phyloP scores from a whole-genome alignment of 139 green algal genomes.

The Edaphochlamys debaryana region DNA sequence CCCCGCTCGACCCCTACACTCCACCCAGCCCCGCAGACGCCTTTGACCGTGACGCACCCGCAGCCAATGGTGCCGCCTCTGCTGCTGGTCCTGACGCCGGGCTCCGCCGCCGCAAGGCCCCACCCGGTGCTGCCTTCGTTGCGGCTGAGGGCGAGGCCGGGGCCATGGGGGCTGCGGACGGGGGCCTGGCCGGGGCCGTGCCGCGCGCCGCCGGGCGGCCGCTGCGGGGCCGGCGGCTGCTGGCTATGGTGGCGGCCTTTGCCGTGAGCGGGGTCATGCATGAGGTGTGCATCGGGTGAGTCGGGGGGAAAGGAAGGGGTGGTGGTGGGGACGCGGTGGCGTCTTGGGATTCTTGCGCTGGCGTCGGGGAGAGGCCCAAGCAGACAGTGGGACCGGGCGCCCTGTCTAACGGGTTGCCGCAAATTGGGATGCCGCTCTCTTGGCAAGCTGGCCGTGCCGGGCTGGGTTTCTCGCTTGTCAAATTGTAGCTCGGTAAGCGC shows the following conservation, averaged over 20 bases:
- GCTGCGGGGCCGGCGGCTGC: background rate
- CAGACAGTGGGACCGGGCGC: background rate
- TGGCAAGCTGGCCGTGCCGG: background rate
- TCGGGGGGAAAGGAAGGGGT: no score
- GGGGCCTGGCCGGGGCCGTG: no score
- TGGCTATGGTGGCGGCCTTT: constrained; percentile 21
- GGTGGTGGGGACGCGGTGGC: background rate
- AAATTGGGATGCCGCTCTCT: no score
- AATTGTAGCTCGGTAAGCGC: background rate
- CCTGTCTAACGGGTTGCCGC: no score
- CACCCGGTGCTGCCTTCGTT: background rate
- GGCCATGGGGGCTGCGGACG: no score
- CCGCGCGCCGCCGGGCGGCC: no score
- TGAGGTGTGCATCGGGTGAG: constrained; percentile 37
- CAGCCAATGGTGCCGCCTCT: background rate
- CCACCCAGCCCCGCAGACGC: no score
- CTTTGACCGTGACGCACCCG: no score
- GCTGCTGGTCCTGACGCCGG: no score
- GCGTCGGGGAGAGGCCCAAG: background rate
- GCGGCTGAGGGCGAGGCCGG: no score
- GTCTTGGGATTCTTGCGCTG: background rate
- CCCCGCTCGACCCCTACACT: no score
- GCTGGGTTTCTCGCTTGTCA: no score
- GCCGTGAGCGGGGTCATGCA: constrained; percentile 39
- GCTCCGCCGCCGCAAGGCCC: background rate